Conservation (phyloP, 352 stramenopile genomes). For the Phytophthora vignae region DNA sequence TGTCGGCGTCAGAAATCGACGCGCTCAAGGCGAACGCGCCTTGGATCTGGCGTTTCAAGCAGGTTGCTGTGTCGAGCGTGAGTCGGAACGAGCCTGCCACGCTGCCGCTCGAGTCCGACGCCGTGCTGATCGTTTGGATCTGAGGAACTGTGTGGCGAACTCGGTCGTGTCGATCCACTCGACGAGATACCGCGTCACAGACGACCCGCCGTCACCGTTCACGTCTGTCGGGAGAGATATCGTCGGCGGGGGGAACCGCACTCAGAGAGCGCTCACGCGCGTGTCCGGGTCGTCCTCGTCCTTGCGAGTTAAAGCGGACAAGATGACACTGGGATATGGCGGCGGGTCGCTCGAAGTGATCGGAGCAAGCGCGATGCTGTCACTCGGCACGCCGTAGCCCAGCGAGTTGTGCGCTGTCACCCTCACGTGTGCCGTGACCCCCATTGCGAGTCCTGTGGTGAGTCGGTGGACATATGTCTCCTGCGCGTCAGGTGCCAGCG, state of each 20-base stretch:
- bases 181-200: conserved; percentile 91
- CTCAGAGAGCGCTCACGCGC: conserved; percentile 85
- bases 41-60: conserved; percentile 80
- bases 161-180: conserved; percentile 90
- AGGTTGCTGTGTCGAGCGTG: conserved; percentile 87
- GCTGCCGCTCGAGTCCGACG: conserved; percentile 32
- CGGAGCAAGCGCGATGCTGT: conserved; percentile 77
- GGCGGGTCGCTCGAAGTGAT: conserved; percentile 91
- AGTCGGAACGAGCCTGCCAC: conserved; percentile 83
- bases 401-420: conserved; percentile 94
- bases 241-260: conserved; percentile 80
- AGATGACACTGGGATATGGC: conserved; percentile 65
- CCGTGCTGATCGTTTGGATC: conserved; percentile 73
- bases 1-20: conserved; percentile 55
- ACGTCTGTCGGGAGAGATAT: conserved; percentile 59
- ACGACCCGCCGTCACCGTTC: conserved; percentile 87
- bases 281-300: conserved; percentile 53
- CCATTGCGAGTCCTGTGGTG: conserved; percentile 82
- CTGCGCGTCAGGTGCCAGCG: conserved; percentile 50
- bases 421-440: conserved; percentile 88
- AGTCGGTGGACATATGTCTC: conserved; percentile 82
- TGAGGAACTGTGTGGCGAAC: conserved; percentile 71
- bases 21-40: conserved; percentile 69
- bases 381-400: conserved; percentile 84
- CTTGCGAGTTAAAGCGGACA: conserved; percentile 47